Evolutionary conservation across 2,329 filamentous ascomycete genomes (phyloP).

Genomic region (Ceratocystis lukuohia): DNA sequence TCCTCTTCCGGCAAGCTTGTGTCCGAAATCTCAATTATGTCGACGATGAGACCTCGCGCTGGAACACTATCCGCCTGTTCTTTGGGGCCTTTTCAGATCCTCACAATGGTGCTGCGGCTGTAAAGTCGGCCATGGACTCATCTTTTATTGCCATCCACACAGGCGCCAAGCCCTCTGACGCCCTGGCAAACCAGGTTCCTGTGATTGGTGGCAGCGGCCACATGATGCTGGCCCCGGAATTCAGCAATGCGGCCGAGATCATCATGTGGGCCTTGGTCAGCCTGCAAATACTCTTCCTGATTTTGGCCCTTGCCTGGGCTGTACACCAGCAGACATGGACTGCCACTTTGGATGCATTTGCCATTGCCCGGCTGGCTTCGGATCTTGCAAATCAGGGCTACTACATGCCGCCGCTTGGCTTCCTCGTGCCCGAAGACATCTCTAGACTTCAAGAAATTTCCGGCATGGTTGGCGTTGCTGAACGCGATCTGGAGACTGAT

Average conservation of each 20-base stretch:
- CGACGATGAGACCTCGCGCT: not conserved
- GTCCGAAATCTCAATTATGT: conserved; percentile 9
- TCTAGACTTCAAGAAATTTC: conserved; percentile 3
- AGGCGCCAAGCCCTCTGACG: not conserved
- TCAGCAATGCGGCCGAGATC: conserved; percentile 10
- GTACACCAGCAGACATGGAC: conserved; percentile 14
- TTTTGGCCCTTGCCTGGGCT: conserved; percentile 8
- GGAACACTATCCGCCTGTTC: conserved; percentile 15
- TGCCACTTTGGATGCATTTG: conserved; percentile 15
- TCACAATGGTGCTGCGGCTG: not conserved
- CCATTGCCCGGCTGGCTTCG: conserved; percentile 12
- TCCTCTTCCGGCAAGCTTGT: conserved; percentile 15
- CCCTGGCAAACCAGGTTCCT: conserved; percentile 13
- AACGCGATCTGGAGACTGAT: not conserved
- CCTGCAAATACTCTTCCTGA: conserved; percentile 10
- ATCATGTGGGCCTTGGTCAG: conserved; percentile 14
- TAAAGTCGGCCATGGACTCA: conserved; percentile 16
- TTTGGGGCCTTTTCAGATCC: conserved; percentile 13
- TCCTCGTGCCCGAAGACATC: conserved; percentile 8
- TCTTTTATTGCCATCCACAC: conserved; percentile 16
- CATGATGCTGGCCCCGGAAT: conserved; percentile 8
- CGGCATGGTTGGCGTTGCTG: conserved; percentile 13
- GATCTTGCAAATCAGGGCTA: conserved; percentile 10
- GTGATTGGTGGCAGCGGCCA: conserved; percentile 18
- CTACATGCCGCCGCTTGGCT: conserved; percentile 10